Percentiles rank a stretch among this genome's conserved stretches.
phyloP scores from a whole-genome alignment of 768 basidiomycete genomes.

The Mycena rosella region DNA sequence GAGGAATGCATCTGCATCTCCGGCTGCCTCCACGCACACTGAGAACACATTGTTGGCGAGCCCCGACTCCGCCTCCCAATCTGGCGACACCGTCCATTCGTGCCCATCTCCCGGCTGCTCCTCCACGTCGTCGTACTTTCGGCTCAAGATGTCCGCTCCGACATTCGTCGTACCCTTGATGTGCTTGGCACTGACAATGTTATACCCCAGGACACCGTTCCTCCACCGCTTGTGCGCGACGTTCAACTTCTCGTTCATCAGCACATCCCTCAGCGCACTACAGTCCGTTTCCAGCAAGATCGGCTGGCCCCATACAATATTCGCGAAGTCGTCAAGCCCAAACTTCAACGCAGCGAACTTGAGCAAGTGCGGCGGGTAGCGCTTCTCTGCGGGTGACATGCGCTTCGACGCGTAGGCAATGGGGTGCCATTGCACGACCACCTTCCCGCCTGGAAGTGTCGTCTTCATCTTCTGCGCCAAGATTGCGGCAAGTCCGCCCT shows the following conservation, averaged over 20 bases:
- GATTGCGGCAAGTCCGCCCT: slow-evolving; percentile 42
- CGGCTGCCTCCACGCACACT: slow-evolving; percentile 26
- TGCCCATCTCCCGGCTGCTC: slow-evolving; percentile 6
- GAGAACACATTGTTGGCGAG: slow-evolving; percentile 18
- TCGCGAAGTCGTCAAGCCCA: slow-evolving; percentile 35
- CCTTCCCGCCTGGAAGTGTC: slow-evolving; percentile 23
- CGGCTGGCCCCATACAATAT: slow-evolving; percentile 38
- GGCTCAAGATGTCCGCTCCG: slow-evolving; percentile 39
- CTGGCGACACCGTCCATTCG: slow-evolving; percentile 40
- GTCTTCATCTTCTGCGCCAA: slow-evolving; percentile 37
- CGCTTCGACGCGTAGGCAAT: slow-evolving; percentile 49
- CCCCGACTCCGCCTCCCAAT: slow-evolving; percentile 37
- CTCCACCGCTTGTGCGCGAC: slow-evolving; percentile 41
- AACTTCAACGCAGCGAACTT: slow-evolving; percentile 43
- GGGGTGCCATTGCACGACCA: slow-evolving; percentile 38
- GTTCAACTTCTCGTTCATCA: slow-evolving; percentile 36
- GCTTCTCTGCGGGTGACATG: slow-evolving; percentile 44
- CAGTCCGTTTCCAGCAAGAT: slow-evolving; percentile 31
- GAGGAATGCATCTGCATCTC: slow-evolving; percentile 12
- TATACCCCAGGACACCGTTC: slow-evolving; percentile 39
- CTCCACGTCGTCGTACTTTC: slow-evolving; percentile 14
- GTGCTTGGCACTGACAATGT: slow-evolving; percentile 38
- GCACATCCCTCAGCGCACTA: slow-evolving; percentile 37
- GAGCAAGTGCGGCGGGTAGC: slow-evolving; percentile 46
- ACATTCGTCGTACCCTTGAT: slow-evolving; percentile 35